Conservation (phyloP, 208 protist species). For the Tritrichomonas musculus region DNA sequence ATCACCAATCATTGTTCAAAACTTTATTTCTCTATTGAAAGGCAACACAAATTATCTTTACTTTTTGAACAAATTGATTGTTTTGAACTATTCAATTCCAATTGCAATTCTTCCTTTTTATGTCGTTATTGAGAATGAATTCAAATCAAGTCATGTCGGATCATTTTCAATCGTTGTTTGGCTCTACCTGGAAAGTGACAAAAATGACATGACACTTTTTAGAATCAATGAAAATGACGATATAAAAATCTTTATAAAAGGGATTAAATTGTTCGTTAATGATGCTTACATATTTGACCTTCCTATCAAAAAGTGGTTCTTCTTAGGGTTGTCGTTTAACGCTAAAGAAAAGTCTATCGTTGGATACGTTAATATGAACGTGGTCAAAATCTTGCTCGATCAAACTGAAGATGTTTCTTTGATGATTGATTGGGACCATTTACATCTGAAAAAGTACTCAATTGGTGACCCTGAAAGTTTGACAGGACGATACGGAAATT, state of each 20-base stretch:
- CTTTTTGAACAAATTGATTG: background rate
- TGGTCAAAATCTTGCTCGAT: too few species aligned
- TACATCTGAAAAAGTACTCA: background rate
- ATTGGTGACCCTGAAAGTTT: background rate
- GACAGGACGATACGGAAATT: background rate
- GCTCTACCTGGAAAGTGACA: background rate
- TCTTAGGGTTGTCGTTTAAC: background rate
- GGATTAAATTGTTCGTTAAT: background rate
- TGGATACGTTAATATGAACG: background rate
- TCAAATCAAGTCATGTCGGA: background rate
- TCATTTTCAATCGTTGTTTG: background rate
- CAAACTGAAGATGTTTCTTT: too few species aligned
- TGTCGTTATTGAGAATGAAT: background rate
- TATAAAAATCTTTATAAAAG: background rate
- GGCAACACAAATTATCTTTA: background rate
- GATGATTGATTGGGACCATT: background rate
- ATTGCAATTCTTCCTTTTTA: background rate
- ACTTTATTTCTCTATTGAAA: background rate
- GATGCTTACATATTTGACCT: background rate
- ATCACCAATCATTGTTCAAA: background rate
- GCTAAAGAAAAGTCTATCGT: background rate
- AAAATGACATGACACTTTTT: background rate
- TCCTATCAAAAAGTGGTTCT: conserved; percentile 20
- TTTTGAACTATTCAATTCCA: background rate
- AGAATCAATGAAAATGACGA: background rate